Evolutionary conservation across 768 basidiomycete genomes (phyloP).

Genomic region (Phaeotremella fagi): DNA sequence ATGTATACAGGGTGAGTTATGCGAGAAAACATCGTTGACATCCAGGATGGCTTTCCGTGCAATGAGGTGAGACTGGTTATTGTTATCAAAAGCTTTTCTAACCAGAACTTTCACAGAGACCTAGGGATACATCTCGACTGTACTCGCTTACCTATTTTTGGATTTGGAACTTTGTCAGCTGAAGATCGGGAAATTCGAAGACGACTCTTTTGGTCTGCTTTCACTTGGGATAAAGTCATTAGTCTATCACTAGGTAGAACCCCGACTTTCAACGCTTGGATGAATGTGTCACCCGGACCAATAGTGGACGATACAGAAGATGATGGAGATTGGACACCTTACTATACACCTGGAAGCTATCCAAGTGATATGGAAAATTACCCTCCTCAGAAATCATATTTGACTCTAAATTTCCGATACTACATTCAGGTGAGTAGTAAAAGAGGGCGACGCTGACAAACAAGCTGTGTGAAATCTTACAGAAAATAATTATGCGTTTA

Average conservation of each 20-base stretch:
- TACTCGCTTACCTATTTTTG: conserved; percentile 20
- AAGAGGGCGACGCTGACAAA: neutral
- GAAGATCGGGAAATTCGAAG: conserved; percentile 23
- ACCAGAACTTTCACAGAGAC: conserved; percentile 5
- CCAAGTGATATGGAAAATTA: too few species aligned
- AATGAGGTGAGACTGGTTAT: too few species aligned
- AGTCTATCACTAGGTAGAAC: conserved; percentile 18
- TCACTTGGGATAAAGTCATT: conserved; percentile 27
- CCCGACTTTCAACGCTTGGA: conserved; percentile 23
- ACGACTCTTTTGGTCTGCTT: conserved; percentile 24
- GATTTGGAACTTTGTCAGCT: conserved; percentile 18
- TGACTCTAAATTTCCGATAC: too few species aligned
- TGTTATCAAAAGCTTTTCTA: neutral
- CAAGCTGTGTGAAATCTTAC: neutral
- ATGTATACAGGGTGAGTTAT: too few species aligned
- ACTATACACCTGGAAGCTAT: too few species aligned
- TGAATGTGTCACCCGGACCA: conserved; percentile 21
- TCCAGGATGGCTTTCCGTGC: too few species aligned
- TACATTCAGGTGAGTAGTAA: too few species aligned
- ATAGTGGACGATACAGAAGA: conserved; percentile 27
- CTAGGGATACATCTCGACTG: conserved; percentile 22
- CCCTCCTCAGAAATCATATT: too few species aligned
- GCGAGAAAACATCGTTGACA: too few species aligned
- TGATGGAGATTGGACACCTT: too few species aligned
- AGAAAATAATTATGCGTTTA: neutral